Conservation (phyloP, 1,284 basidiomycete genomes). For the Tremellales sp. region DNA sequence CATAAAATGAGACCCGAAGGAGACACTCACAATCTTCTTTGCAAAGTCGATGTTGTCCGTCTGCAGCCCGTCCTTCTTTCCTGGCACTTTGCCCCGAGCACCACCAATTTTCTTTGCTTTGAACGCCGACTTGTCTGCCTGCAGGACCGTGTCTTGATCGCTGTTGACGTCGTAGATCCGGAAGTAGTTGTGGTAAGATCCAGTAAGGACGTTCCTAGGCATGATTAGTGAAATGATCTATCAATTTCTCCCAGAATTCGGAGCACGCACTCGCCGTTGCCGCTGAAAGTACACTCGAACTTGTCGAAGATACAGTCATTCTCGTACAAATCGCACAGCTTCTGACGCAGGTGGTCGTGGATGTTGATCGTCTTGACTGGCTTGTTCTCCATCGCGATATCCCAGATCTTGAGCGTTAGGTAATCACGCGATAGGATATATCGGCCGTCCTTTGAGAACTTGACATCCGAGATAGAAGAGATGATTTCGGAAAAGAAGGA, state of each 20-base stretch:
- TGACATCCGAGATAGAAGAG: slow-evolving; percentile 98
- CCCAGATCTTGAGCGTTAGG: slow-evolving; percentile 98
- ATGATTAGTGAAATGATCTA: too few relatives aligned
- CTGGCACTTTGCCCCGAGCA: slow-evolving; percentile 71
- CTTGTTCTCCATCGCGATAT: slow-evolving; percentile 97
- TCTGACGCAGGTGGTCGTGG: slow-evolving; percentile 94
- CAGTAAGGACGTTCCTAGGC: slow-evolving; percentile 83
- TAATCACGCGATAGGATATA: slow-evolving; percentile 98
- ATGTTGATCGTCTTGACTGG: slow-evolving; percentile 98
- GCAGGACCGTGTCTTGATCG: slow-evolving; percentile 84
- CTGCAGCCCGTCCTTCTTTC: slow-evolving; percentile 76
- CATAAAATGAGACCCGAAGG: background rate
- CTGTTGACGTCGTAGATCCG: slow-evolving; percentile 96
- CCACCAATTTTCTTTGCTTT: slow-evolving; percentile 97
- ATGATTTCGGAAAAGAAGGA: slow-evolving; percentile 99
- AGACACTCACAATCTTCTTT: slow-evolving; percentile 80
- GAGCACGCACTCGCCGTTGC: slow-evolving; percentile 80
- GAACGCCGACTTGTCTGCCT: slow-evolving; percentile 99
- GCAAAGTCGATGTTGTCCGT: slow-evolving; percentile 93
- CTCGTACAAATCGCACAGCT: slow-evolving; percentile 98
- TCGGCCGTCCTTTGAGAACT: slow-evolving; percentile 94
- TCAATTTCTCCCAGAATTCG: background rate
- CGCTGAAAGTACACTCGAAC: slow-evolving; percentile 95
- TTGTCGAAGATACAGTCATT: slow-evolving; percentile 99
- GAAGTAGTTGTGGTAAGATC: slow-evolving; percentile 99